A percentile compares a stretch with the other conserved stretches of the same genome.
These are phyloP conservation scores for Alternaria sp. DNA, from an alignment of 2,329 filamentous ascomycete genomes.

Conservation along the genomic window DNA sequence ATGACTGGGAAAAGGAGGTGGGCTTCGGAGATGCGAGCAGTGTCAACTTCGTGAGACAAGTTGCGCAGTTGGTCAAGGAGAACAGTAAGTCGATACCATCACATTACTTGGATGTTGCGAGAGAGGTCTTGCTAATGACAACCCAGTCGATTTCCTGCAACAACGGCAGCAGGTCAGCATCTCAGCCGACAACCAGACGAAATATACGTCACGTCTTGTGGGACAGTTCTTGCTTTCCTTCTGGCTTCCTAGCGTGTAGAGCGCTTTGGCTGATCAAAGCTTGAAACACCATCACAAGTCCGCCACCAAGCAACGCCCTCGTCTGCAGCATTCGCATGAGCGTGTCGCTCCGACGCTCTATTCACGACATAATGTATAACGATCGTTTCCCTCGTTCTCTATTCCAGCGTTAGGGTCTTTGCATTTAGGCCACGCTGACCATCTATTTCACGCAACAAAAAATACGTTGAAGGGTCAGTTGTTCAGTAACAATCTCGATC, in stretches of 20 bases:
- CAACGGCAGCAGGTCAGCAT: conserved; percentile 48
- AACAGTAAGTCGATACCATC: conserved; percentile 46
- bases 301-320: not conserved
- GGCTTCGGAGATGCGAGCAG: conserved; percentile 44
- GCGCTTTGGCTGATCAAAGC: not conserved
- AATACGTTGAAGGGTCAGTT: conserved; percentile 1
- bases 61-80: conserved; percentile 49
- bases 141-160: conserved; percentile 48
- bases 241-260: conserved; percentile 33
- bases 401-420: not conserved
- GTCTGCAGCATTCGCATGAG: not conserved
- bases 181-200: conserved; percentile 44
- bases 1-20: conserved; percentile 47
- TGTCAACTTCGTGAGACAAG: conserved; percentile 46
- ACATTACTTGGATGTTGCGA: not conserved
- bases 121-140: conserved; percentile 12
- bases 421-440: not conserved
- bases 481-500: not conserved
- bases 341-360: not conserved
- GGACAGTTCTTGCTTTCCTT: conserved; percentile 51
- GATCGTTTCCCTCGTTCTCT: not conserved
- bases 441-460: not conserved
- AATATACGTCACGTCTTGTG: conserved; percentile 53
- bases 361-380: not conserved
- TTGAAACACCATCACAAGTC: not conserved